Evolutionary conservation across 768 basidiomycete species (phyloP), one percentile per base, ranked within the genome.

Genomic region (Psilocybe cubensis): DNA sequence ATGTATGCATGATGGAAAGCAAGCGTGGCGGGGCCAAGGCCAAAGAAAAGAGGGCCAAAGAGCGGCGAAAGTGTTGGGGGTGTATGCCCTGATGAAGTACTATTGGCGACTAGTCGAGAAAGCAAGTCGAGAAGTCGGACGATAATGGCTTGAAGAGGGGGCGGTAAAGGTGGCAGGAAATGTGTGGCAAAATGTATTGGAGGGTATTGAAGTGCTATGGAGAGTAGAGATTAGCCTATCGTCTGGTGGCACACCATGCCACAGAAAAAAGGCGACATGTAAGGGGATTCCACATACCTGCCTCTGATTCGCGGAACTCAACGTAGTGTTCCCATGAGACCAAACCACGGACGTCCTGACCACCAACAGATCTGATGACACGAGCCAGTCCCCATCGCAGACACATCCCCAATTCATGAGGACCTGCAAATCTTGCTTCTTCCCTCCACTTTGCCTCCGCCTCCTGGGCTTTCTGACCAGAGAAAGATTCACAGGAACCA

Each of bases 331-430:
- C 92, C 88, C 92, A 94, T 60, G 87, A 83, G 40, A 98, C 68
- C 25, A 98, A 74, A 4, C 97, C 97, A 12, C 92, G 83, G n/a
- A 88, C 83, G 43, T 89, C 88, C 60, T 85, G 79, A 1, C 87
- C 88, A 28, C 81, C 83, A 17, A 85, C 80, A 3, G 90, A 81
- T 45, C 93, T 74, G 31, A 92, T 82, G 44, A 93, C 84, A 23
- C 95, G 77, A 2, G 87, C 90, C 4, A 98, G 81, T 28, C 88
- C 93, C 97, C 97, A 99, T 21, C 96, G 87, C 28, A 98, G 78
- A 65, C 89, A 85, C 88, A 96, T 95, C 4, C 89, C 94, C 12
- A 98, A 77, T 66, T 97, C 92, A 59, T 96, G 88, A 10, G 92
- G 88, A 4, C 86, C 87, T 0, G 94, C 91, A 66, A 96, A 92